These are phyloP conservation scores for Basipetospora chlamydospora DNA, from an alignment of 2,329 filamentous ascomycete genomes.

Conservation along the genomic window DNA sequence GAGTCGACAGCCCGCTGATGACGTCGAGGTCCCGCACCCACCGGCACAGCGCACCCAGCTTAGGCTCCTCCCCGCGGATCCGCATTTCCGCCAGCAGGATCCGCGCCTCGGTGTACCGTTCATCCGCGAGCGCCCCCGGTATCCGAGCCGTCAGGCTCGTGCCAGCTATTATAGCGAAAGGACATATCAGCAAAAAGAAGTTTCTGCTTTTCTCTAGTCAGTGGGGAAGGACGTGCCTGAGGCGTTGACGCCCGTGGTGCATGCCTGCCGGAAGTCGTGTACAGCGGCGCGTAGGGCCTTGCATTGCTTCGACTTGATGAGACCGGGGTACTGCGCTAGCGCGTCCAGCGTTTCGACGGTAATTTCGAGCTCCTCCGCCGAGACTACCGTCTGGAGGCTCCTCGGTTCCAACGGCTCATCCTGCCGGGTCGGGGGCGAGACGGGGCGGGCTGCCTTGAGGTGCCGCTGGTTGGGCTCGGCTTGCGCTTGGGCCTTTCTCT, in stretches of 20 bases:
- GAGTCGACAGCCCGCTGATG: conserved; percentile 46
- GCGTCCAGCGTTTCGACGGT: conserved; percentile 48
- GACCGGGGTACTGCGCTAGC: conserved; percentile 39
- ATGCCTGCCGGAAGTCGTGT: conserved; percentile 54
- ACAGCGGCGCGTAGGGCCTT: conserved; percentile 52
- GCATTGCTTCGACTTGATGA: conserved; percentile 56
- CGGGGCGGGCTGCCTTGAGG: too few species aligned
- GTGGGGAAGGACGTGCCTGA: conserved; percentile 24
- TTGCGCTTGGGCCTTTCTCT: too few species aligned
- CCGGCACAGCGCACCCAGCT: conserved; percentile 53
- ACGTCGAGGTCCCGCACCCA: conserved; percentile 61
- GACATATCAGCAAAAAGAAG: conserved; percentile 7
- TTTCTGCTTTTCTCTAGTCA: too few species aligned
- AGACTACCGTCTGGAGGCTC: conserved; percentile 38
- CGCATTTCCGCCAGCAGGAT: conserved; percentile 56
- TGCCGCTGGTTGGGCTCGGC: too few species aligned
- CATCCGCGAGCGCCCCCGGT: conserved; percentile 50
- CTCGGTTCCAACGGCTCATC: conserved; percentile 28
- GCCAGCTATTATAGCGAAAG: conserved; percentile 22
- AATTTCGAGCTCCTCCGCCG: conserved; percentile 51
- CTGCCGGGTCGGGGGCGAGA: too few species aligned
- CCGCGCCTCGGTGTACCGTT: conserved; percentile 48
- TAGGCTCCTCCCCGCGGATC: conserved; percentile 49
- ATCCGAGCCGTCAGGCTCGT: conserved; percentile 53
- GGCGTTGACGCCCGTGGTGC: conserved; percentile 49